Percentiles rank a stretch among this genome's conserved stretches.
These are phyloP conservation scores for Eucalyptus sp. DNA, from an alignment of 345 rosid genomes.

Conservation along the genomic window DNA sequence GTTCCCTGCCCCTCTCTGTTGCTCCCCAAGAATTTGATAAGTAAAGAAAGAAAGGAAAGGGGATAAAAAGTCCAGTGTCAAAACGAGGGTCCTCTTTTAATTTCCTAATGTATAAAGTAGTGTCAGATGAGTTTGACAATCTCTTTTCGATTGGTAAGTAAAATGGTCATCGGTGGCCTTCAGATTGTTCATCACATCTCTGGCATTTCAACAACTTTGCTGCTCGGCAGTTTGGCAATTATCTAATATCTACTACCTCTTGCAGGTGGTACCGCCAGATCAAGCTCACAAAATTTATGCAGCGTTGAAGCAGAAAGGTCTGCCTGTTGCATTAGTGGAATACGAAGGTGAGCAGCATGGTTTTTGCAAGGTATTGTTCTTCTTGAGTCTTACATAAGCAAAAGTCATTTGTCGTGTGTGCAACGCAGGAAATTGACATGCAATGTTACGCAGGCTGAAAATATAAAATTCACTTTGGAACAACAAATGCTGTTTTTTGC, in stretches of 20 bases:
- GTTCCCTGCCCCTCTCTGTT: background rate
- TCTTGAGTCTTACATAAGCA: background rate
- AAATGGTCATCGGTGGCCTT: background rate
- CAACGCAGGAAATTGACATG: background rate
- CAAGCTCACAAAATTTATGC: conserved; percentile 75
- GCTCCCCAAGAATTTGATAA: background rate
- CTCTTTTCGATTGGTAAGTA: background rate
- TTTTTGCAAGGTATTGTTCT: conserved; percentile 60
- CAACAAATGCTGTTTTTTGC: conserved; percentile 87
- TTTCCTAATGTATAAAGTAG: background rate
- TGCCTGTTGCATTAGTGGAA: conserved; percentile 90
- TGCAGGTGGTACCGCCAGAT: conserved; percentile 73
- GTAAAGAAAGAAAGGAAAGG: background rate
- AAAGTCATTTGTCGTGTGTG: background rate
- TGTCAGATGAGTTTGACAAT: background rate
- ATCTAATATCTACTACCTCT: background rate
- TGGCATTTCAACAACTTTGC: background rate
- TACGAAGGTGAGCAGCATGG: conserved; percentile 94
- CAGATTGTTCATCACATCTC: background rate
- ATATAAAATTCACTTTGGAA: conserved; percentile 80
- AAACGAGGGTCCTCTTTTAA: background rate
- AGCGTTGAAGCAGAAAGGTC: conserved; percentile 73
- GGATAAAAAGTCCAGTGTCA: background rate
- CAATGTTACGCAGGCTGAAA: conserved; percentile 51
- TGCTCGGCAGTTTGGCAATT: background rate